phyloP scores from a whole-genome alignment of 257 asterid genomes.

The Nicotiana attenuata region DNA sequence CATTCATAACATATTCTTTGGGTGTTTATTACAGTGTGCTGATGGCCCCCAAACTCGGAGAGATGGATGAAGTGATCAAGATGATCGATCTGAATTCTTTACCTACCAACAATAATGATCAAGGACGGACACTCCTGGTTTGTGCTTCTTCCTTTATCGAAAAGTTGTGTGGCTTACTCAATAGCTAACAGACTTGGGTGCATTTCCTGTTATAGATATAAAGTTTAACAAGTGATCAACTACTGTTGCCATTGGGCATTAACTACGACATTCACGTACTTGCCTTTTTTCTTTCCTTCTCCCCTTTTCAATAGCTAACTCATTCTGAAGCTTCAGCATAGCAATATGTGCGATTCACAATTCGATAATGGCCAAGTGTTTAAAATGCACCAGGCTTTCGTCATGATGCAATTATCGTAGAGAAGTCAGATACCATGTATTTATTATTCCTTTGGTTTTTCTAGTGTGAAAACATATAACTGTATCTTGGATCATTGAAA shows the following conservation, averaged over 20 bases:
- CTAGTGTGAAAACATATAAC: background rate
- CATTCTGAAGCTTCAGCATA: background rate
- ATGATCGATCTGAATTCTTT: constrained; percentile 48
- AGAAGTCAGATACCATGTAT: background rate
- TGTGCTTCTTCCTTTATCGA: constrained; percentile 56
- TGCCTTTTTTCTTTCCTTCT: background rate
- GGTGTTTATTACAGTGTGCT: constrained; percentile 39
- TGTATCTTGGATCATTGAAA: background rate
- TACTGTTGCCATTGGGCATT: background rate
- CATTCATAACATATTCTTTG: background rate
- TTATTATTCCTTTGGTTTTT: background rate
- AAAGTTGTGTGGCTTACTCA: background rate
- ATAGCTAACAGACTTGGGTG: constrained; percentile 16
- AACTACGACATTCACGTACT: background rate
- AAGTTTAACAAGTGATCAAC: background rate
- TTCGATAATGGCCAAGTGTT: background rate
- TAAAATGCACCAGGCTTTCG: background rate
- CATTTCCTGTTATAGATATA: background rate
- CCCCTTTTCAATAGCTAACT: background rate
- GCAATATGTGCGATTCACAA: background rate
- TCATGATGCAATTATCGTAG: background rate
- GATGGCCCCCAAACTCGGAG: constrained; percentile 79
- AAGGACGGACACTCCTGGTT: constrained; percentile 89
- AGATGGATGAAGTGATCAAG: constrained; percentile 80
- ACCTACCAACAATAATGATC: constrained; percentile 33